Evolutionary conservation across 225 moss, liverwort and hornwort species (phyloP).

Genomic region (Takakia lepidozioides): DNA sequence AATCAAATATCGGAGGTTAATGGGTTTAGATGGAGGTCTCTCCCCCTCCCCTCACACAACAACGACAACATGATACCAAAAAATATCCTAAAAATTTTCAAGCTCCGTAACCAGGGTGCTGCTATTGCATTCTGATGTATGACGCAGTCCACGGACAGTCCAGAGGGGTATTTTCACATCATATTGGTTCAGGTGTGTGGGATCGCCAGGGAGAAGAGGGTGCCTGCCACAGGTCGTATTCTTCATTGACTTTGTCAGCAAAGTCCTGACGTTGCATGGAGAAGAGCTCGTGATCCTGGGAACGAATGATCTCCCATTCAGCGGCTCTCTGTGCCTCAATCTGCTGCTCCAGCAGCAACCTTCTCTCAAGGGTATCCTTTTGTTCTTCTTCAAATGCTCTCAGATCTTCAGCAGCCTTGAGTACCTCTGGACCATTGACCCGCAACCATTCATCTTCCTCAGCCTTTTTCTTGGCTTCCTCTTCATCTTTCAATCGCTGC

Average conservation of each 20-base stretch:
- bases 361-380: slow-evolving; percentile 6
- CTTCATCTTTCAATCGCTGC: slow-evolving; percentile 6
- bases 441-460: slow-evolving; percentile 11
- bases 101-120: background rate
- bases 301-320: slow-evolving; percentile 15
- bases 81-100: no score
- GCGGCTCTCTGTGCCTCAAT: background rate
- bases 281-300: slow-evolving; percentile 32
- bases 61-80: no score
- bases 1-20: no score
- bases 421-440: no score
- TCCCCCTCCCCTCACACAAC: no score
- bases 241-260: slow-evolving; percentile 18
- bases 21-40: no score
- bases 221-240: slow-evolving; percentile 14
- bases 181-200: no score
- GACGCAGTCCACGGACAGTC: no score
- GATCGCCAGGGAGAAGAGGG: background rate
- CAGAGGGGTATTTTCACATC: no score
- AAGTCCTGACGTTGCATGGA: slow-evolving; percentile 36
- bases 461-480: slow-evolving; percentile 16
- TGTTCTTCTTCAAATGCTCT: slow-evolving; percentile 10
- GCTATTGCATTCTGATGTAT: no score
- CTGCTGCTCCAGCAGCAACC: slow-evolving; percentile 23
- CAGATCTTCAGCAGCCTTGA: slow-evolving; percentile 12